These are phyloP conservation scores for Ustilago loliicola DNA, from an alignment of 1,284 basidiomycete species.

Conservation along the genomic window DNA sequence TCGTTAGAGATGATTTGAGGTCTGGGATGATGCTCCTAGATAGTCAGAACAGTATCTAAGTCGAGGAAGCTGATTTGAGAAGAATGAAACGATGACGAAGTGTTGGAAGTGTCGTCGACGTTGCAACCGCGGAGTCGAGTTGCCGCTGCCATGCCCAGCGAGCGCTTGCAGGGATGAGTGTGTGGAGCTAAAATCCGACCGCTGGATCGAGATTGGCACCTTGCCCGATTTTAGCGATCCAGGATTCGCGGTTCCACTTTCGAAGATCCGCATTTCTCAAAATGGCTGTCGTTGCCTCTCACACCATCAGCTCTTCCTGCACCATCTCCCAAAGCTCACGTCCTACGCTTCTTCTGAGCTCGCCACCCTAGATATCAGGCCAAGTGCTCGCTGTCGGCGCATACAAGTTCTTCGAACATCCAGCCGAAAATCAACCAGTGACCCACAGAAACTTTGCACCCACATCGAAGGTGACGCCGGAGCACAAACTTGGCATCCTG, in stretches of 20 bases:
- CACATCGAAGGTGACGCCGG: background rate
- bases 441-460: background rate
- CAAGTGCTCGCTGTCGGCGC: background rate
- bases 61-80: background rate
- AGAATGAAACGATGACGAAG: background rate
- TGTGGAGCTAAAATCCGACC: constrained; percentile 23
- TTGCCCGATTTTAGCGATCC: constrained; percentile 20
- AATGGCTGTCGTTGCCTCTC: background rate
- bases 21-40: no score
- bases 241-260: constrained; percentile 19
- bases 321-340: background rate
- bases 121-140: constrained; percentile 7
- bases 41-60: background rate
- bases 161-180: background rate
- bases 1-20: no score
- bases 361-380: background rate
- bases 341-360: background rate
- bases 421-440: background rate
- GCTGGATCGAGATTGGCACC: constrained; percentile 8
- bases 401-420: background rate
- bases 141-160: constrained; percentile 14
- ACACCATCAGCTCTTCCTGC: constrained; percentile 14
- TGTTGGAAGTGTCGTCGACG: background rate
- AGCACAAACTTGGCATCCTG: background rate
- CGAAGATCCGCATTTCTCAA: constrained; percentile 25